These are phyloP conservation scores for Leccinum longicurvipes DNA, from an alignment of 768 basidiomycete genomes.

Conservation along the genomic window DNA sequence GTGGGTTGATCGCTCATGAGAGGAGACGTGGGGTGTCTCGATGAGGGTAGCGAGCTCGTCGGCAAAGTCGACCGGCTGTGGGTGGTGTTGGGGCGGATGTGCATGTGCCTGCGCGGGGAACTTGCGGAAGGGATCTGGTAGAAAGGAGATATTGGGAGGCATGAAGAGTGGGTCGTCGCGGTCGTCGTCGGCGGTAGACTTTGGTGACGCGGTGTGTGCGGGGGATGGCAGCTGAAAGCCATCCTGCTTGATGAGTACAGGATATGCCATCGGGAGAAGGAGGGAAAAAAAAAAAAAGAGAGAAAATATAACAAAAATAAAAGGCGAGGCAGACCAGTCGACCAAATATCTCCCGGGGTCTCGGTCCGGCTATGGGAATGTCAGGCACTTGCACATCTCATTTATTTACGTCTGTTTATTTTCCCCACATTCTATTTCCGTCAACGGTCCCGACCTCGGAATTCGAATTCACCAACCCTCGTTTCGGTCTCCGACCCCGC, in stretches of 20 bases:
- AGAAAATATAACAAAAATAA: background rate
- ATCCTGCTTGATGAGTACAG: constrained; percentile 54
- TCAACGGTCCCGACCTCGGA: constrained; percentile 14
- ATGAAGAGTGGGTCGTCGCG: constrained; percentile 40
- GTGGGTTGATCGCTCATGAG: constrained; percentile 45
- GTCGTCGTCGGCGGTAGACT: constrained; percentile 29
- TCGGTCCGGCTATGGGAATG: constrained; percentile 34
- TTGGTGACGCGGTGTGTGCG: constrained; percentile 28
- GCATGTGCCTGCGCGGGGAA: constrained; percentile 34
- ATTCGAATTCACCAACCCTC: constrained; percentile 9
- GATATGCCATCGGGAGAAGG: constrained; percentile 24
- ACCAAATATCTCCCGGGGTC: constrained; percentile 28
- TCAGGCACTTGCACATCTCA: constrained; percentile 13
- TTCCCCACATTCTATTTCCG: constrained; percentile 23
- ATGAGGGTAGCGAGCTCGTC: constrained; percentile 70
- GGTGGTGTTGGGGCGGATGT: constrained; percentile 11
- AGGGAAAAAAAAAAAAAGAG: background rate
- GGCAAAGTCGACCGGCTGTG: constrained; percentile 48
- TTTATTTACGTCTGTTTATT: constrained; percentile 14
- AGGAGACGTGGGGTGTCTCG: constrained; percentile 30
- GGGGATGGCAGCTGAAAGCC: constrained; percentile 67
- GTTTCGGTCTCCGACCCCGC: background rate
- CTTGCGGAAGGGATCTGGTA: constrained; percentile 56
- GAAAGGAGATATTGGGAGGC: constrained; percentile 41
- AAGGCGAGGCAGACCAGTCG: background rate